Base-by-base conservation (phyloP, 495 filamentous ascomycete genomes). In the Podospora bellae-mahoneyi region DNA sequence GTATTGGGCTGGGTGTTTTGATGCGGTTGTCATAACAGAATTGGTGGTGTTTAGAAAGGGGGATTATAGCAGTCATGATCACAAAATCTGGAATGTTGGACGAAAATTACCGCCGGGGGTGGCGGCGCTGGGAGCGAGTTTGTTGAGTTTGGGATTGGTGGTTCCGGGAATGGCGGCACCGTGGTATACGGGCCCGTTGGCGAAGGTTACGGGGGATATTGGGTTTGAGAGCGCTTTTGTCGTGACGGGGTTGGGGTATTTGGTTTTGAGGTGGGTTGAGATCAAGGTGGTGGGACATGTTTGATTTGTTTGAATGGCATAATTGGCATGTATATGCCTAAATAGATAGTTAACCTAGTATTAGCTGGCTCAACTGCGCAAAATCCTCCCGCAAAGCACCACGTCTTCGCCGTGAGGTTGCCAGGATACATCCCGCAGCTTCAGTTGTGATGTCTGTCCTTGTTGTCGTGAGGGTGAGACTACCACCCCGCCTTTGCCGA, bases 401-500 rank as follows among this genome's bases (percentile, higher is more conserved):
- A 94, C 88, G 79, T 94, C 92, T 58, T 89, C 84, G 19, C 91
- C 92, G 53, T 94, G 77, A 53, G 89, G 86, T 48, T 84, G 81
- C 92, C 92, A 97, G 64, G 79, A 83, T 19, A 92, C 87, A 63
- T 88, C 83, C 54, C 80, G 81, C 44, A 95, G 84, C 73, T 87
- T 88, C 30, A 87, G 78, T 2, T 86, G 89, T 16, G 39, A 16
- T 4, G 85, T 77, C n/a, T 74, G 76, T 61, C 83, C 82, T 2
- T 70, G 73, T 65, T 81, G 84, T 20, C 83, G 83, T 61, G 83
- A 79, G 48, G 89, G 91, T 64, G 83, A 85, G 28, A 96, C 89
- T 5, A 84, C 81, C 23, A 96, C 91, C 5, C 93, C 92, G 1
- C 91, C 91, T 66, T 84, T 80, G 18, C 93, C 93, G 5, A 97